phyloP scores from a whole-genome alignment of 2,329 filamentous ascomycete genomes.

The Fulvia fulva region DNA sequence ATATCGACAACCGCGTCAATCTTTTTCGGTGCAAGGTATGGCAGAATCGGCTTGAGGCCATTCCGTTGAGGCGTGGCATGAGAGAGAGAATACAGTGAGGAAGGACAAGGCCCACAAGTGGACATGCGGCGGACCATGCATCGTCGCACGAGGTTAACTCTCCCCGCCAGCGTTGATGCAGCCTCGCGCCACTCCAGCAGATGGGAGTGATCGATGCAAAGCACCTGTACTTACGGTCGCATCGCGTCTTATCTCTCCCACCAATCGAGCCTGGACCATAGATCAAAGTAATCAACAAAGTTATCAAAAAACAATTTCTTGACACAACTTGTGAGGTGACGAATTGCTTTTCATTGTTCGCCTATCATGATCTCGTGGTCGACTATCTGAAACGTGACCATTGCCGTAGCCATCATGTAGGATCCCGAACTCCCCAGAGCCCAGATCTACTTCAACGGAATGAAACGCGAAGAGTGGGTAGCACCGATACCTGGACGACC shows the following conservation, averaged over 20 bases:
- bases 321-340: neutral
- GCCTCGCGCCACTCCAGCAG: too few relatives aligned
- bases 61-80: too few relatives aligned
- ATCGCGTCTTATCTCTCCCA: too few relatives aligned
- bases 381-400: neutral
- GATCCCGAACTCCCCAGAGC: conserved; percentile 5
- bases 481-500: conserved; percentile 99
- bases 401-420: conserved; percentile 3
- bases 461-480: conserved; percentile 99
- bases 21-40: neutral
- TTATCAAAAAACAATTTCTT: too few relatives aligned
- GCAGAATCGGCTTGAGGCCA: neutral
- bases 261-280: neutral
- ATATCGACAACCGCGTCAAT: neutral
- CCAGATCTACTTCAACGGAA: conserved; percentile 85
- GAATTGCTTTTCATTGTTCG: neutral
- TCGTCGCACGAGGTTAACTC: too few relatives aligned
- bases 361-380: neutral
- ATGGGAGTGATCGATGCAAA: too few relatives aligned
- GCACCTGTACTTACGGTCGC: too few relatives aligned
- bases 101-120: too few relatives aligned
- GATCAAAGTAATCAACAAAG: too few relatives aligned
- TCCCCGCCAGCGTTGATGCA: too few relatives aligned
- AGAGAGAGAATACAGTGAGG: too few relatives aligned
- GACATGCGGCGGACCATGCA: too few relatives aligned